Conservation (phyloP, 2,329 filamentous ascomycete genomes). For the Sphaerostilbella broomeana region DNA sequence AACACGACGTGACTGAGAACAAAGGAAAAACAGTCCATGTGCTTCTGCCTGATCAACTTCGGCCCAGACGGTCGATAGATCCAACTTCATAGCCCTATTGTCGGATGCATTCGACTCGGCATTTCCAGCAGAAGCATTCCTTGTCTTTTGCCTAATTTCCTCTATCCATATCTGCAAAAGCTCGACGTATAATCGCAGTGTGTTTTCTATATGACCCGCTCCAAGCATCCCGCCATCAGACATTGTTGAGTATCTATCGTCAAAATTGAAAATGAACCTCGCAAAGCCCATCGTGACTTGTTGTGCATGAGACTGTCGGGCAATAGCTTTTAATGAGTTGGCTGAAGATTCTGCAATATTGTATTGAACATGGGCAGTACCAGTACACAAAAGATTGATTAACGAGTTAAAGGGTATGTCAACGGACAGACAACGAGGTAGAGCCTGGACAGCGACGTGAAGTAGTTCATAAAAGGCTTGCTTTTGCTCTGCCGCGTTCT, state of each 20-base stretch:
- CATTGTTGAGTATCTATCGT: slow-evolving; percentile 95
- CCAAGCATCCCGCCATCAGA: slow-evolving; percentile 96
- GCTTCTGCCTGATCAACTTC: slow-evolving; percentile 97
- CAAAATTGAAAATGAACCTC: slow-evolving; percentile 97
- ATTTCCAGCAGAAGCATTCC: slow-evolving; percentile 60
- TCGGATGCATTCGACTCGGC: slow-evolving; percentile 58
- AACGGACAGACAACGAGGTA: slow-evolving; percentile 86
- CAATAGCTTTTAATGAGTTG: slow-evolving; percentile 90
- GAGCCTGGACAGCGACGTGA: slow-evolving; percentile 88
- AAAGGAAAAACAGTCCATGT: slow-evolving; percentile 93
- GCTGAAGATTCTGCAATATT: slow-evolving; percentile 91
- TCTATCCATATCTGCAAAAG: slow-evolving; percentile 96
- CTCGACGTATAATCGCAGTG: slow-evolving; percentile 85
- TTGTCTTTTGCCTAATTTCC: slow-evolving; percentile 82
- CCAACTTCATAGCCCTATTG: slow-evolving; percentile 68
- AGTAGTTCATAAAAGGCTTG: slow-evolving; percentile 94
- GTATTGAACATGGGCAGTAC: slow-evolving; percentile 87
- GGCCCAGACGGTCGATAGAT: slow-evolving; percentile 80
- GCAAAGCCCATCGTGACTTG: slow-evolving; percentile 96
- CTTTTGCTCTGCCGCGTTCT: slow-evolving; percentile 69
- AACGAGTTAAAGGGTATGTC: slow-evolving; percentile 90
- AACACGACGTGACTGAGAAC: slow-evolving; percentile 87
- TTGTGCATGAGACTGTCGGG: slow-evolving; percentile 84
- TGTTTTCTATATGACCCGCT: slow-evolving; percentile 89
- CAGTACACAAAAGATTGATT: slow-evolving; percentile 91